phyloP scores from a whole-genome alignment of 148 eudicot genomes.

The Selenicereus undatus region DNA sequence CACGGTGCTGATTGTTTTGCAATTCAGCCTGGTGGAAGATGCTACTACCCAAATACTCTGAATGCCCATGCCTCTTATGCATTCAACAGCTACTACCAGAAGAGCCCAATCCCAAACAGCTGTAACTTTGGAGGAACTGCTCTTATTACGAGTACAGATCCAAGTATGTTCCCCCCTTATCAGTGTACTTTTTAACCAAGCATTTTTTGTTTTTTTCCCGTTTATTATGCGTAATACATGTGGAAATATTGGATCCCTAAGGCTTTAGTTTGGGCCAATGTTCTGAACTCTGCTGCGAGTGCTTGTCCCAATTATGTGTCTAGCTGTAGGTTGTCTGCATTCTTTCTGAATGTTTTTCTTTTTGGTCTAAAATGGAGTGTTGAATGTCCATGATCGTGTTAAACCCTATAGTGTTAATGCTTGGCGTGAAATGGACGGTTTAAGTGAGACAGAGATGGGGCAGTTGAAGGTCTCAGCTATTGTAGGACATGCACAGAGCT shows the following conservation, averaged over 20 bases:
- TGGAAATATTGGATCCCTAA: not conserved
- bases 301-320: not conserved
- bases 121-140: slow-evolving; percentile 73
- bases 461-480: slow-evolving; percentile 2
- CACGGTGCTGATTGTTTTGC: slow-evolving; percentile 54
- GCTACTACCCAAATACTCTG: slow-evolving; percentile 51
- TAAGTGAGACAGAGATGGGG: not conserved
- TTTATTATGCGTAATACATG: not conserved
- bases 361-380: too few species aligned
- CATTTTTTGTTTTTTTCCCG: not conserved
- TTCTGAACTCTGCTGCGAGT: not conserved
- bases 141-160: slow-evolving; percentile 75
- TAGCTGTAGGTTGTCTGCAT: not conserved
- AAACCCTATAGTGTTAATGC: too few species aligned
- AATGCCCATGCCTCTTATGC: slow-evolving; percentile 63
- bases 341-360: not conserved
- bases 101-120: slow-evolving; percentile 66
- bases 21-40: slow-evolving; percentile 47
- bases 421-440: too few species aligned
- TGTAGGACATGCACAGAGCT: not conserved
- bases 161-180: slow-evolving; percentile 57
- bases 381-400: too few species aligned
- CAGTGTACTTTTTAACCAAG: not conserved
- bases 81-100: slow-evolving; percentile 67
- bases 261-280: not conserved